Evolutionary conservation across 441 rosid species (phyloP), one percentile per base, ranked within the genome.

Genomic region (Isatis lusitanica): DNA sequence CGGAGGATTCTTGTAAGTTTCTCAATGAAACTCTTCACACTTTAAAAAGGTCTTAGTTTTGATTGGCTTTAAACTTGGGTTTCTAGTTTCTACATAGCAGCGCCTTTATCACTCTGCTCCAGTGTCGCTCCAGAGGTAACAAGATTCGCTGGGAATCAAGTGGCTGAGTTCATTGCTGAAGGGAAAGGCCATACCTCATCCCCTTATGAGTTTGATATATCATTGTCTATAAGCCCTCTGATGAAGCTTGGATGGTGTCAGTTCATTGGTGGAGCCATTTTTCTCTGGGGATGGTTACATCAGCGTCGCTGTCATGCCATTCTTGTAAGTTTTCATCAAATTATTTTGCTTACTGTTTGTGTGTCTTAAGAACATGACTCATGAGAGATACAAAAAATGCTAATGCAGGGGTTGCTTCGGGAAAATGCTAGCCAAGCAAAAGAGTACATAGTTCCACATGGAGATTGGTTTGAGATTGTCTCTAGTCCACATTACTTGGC

Each of bases 401-500:
- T 21, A 13, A 44, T 66, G 70, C 57, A 90, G 94, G 97, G 93
- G 56, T 82, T 86, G 0, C 67, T 90, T 5, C 73, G 90, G 44
- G 68, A 76, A 68, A 42, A 16, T 18, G 70, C 74, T 9, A 82
- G 78, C 53, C 83, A 81, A 64, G 72, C 26, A 1, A 67, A 74
- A 3, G 84, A 78, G n/a, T 93, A 93, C 39, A 79, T 80, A 47
- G 73, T 90, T 30, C 97, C 94, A 5, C 77, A 38, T 30, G 98
- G 93, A 50, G 87, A 91, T 83, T 90, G 97, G 98, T 90, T 93
- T 68, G 85, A 82, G 70, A 63, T 86, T 13, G 92, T 91, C 48
- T 93, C 97, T 31, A 78, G 80, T 36, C 97, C 98, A 0, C 93
- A 88, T 81, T 91, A 84, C 77, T 77, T 91, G 70, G 94, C 98